Conservation (phyloP, 73 alveolate genomes). For the Paramecium biaurelia region DNA sequence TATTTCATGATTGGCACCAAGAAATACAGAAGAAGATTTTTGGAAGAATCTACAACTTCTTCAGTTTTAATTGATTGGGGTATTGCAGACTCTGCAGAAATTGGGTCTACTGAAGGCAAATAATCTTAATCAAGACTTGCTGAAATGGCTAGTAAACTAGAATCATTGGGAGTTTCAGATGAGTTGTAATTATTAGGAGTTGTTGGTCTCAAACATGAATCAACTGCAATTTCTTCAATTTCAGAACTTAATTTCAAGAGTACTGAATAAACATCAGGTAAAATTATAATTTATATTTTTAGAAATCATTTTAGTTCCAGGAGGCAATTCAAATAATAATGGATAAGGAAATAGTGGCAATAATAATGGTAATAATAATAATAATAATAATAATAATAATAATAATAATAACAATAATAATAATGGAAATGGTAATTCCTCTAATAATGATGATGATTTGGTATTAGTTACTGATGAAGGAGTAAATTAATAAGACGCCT, state of each 20-base stretch:
- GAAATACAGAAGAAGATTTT: conserved; percentile 20
- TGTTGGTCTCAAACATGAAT: background rate
- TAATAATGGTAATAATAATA: background rate
- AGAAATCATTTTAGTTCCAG: background rate
- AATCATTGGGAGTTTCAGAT: background rate
- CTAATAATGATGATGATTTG: background rate
- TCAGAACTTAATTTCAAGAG: background rate
- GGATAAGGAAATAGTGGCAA: background rate
- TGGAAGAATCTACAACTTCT: background rate
- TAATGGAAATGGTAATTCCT: background rate
- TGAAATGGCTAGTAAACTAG: background rate
- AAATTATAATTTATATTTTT: background rate
- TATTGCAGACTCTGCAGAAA: background rate
- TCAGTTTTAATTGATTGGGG: conserved; percentile 3
- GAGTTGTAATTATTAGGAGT: background rate
- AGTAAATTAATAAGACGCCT: background rate
- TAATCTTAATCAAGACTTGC: background rate
- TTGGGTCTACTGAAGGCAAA: background rate
- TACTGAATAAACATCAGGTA: conserved; percentile 29
- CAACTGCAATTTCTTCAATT: background rate
- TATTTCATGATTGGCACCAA: background rate
- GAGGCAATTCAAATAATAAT: background rate
- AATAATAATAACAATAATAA: background rate
- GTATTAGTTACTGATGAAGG: background rate
- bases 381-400: background rate